Percentiles rank a stretch among this genome's conserved stretches.
Evolutionary conservation across 805 yeast species (phyloP).

Genomic region (Lipomyces mesembrius): DNA sequence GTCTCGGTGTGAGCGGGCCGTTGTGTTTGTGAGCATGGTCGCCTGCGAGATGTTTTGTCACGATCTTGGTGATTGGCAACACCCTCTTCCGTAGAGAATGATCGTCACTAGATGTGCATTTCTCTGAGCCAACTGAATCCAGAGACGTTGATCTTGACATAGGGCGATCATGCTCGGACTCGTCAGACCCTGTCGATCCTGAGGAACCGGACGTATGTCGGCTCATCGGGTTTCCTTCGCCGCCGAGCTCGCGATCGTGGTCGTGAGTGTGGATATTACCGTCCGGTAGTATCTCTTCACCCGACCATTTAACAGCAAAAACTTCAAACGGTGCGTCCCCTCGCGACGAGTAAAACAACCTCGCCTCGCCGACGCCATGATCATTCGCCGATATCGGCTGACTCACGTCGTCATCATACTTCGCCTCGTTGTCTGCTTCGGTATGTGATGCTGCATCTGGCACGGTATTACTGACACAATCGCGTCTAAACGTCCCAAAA

Average conservation of each 20-base stretch:
- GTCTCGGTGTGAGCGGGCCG: neutral
- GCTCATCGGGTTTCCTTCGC: neutral
- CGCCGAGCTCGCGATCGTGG: neutral
- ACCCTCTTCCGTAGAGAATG: neutral
- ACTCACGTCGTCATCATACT: neutral
- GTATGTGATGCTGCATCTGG: neutral
- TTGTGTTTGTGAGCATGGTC: neutral
- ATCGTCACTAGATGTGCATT: too few species aligned
- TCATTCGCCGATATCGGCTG: neutral
- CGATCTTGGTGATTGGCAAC: conserved; percentile 6
- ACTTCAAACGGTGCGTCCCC: conserved; percentile 33
- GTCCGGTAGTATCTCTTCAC: neutral
- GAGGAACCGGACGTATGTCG: neutral
- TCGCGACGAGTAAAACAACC: conserved; percentile 20
- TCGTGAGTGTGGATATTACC: neutral
- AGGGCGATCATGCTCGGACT: neutral
- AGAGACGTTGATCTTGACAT: too few species aligned
- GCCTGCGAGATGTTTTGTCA: conserved; percentile 17
- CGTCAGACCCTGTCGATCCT: neutral
- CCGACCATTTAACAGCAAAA: conserved; percentile 27
- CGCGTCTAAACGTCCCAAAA: conserved; percentile 25
- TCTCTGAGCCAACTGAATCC: too few species aligned
- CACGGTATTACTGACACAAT: conserved; percentile 7
- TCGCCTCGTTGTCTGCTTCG: neutral
- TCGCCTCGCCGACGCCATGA: conserved; percentile 23